Evolutionary conservation across 140 eudicot species (phyloP).

Genomic region (Cichorium intybus): DNA sequence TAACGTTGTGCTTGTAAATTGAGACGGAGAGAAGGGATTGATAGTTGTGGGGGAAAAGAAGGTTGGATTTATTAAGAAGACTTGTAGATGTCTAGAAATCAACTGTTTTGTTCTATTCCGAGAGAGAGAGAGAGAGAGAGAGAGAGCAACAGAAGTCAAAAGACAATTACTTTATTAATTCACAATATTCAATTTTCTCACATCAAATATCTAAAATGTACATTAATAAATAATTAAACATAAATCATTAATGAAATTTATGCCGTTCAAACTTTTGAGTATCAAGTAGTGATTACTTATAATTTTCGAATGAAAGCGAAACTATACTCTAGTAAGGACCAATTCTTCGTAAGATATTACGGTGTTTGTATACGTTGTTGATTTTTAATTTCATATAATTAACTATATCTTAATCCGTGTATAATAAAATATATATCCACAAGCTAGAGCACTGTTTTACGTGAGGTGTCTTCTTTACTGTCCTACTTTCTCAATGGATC

Average conservation of each 20-base stretch:
- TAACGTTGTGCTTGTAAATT: constrained; percentile 5
- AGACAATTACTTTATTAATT: constrained; percentile 25
- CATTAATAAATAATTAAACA: background rate
- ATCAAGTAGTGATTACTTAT: background rate
- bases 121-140: constrained; percentile 9
- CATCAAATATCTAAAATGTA: background rate
- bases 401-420: background rate
- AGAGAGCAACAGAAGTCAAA: constrained; percentile 35
- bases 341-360: constrained; percentile 1
- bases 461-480: constrained; percentile 37
- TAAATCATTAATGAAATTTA: background rate
- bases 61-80: constrained; percentile 43
- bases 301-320: background rate
- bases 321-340: background rate
- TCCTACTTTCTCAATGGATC: constrained; percentile 32
- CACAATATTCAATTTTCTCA: constrained; percentile 2
- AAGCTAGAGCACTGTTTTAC: constrained; percentile 32
- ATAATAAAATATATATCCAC: constrained; percentile 10
- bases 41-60: constrained; percentile 28
- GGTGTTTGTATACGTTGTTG: background rate
- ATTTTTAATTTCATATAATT: background rate
- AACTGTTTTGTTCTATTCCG: constrained; percentile 32
- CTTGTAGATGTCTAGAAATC: constrained; percentile 31
- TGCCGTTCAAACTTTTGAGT: background rate
- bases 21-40: constrained; percentile 15